Evolutionary conservation across 2,329 filamentous ascomycete genomes (phyloP).

Genomic region (Truncatella angustata): DNA sequence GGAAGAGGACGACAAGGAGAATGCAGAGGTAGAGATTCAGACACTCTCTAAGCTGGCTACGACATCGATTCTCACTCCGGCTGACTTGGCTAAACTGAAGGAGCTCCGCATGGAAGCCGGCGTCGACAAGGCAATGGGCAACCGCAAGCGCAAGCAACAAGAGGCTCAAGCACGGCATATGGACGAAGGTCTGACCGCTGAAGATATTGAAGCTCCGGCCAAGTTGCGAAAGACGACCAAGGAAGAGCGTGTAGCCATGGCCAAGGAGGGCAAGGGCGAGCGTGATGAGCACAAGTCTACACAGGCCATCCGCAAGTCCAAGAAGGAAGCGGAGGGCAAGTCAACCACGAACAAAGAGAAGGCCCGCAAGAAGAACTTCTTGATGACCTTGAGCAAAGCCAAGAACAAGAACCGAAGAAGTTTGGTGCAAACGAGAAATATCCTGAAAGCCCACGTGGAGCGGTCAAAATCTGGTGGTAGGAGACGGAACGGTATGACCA

Average conservation of each 20-base stretch:
- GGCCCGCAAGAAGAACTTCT: conserved; percentile 93
- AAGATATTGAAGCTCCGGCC: conserved; percentile 85
- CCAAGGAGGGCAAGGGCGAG: conserved; percentile 76
- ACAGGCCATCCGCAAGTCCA: conserved; percentile 78
- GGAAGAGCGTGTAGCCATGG: conserved; percentile 82
- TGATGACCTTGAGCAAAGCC: conserved; percentile 97
- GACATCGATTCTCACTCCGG: conserved; percentile 89
- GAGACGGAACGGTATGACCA: conserved; percentile 61
- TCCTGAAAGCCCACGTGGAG: conserved; percentile 77
- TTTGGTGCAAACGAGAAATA: conserved; percentile 79
- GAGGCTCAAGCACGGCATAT: conserved; percentile 60
- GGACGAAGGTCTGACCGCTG: conserved; percentile 87
- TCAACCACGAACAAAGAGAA: conserved; percentile 98
- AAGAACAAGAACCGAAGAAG: conserved; percentile 94
- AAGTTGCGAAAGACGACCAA: conserved; percentile 81
- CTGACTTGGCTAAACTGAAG: conserved; percentile 90
- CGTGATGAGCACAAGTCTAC: conserved; percentile 82
- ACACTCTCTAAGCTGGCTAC: conserved; percentile 77
- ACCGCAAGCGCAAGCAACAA: conserved; percentile 44
- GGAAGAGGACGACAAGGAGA: conserved; percentile 29
- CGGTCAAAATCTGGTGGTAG: conserved; percentile 81
- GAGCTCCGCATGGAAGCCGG: conserved; percentile 77
- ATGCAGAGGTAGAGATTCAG: conserved; percentile 34
- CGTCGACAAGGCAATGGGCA: conserved; percentile 62
- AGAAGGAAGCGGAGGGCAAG: conserved; percentile 88